A percentile compares a stretch with the other conserved stretches of the same genome.
Conservation (phyloP, 2,329 filamentous ascomycete species). For the Colletotrichum noveboracense region DNA sequence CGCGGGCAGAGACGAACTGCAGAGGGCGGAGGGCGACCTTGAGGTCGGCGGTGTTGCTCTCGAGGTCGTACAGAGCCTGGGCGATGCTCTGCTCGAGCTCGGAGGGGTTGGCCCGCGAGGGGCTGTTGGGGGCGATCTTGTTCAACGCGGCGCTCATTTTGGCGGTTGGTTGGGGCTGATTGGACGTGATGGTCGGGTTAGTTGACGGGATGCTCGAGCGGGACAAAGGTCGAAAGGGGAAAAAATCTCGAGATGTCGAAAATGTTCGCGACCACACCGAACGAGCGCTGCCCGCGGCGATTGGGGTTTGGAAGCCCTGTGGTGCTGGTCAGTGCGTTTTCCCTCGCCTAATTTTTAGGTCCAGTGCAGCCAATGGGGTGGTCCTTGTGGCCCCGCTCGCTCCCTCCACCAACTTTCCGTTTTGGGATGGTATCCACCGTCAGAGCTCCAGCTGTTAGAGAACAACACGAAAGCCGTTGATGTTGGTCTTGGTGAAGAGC, state of each 20-base stretch:
- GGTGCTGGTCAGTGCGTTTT: neutral
- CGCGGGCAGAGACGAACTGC: constrained; percentile 98
- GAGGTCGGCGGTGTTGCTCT: constrained; percentile 99
- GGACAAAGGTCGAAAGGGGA: neutral
- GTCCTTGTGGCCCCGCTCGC: neutral
- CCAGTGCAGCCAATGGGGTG: neutral
- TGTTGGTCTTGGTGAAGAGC: too few species aligned
- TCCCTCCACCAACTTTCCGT: neutral
- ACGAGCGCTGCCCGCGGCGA: neutral
- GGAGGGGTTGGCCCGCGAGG: constrained; percentile 92
- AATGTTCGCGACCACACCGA: neutral
- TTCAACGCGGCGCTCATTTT: constrained; percentile 80
- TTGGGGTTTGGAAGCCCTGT: constrained; percentile 28
- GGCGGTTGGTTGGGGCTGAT: constrained; percentile 35
- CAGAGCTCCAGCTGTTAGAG: neutral
- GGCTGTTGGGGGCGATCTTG: constrained; percentile 98
- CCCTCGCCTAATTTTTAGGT: neutral
- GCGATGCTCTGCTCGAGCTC: constrained; percentile 98
- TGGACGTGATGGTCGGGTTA: constrained; percentile 17
- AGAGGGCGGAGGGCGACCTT: constrained; percentile 95
- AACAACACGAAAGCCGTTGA: neutral
- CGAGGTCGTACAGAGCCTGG: constrained; percentile 96
- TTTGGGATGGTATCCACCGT: neutral
- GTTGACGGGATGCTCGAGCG: constrained; percentile 20
- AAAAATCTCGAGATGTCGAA: neutral